Evolutionary conservation across 495 filamentous ascomycete genomes (phyloP).

Genomic region (Achaetomiella virescens): DNA sequence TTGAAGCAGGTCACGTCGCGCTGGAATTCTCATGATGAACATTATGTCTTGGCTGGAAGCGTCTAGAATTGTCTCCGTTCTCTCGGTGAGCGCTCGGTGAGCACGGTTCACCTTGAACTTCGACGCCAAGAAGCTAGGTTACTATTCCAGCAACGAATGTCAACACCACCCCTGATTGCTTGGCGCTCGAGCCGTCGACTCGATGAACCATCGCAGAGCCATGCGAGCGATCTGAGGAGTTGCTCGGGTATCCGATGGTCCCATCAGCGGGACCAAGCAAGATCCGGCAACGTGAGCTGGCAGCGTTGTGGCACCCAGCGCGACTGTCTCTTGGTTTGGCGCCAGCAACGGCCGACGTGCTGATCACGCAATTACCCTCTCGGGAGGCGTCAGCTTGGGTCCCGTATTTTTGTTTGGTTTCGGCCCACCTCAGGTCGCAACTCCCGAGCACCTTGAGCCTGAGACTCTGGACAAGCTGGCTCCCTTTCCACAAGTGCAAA

Average conservation of each 20-base stretch:
- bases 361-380: constrained; percentile 15
- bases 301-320: background rate
- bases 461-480: background rate
- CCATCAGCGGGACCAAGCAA: no score
- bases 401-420: background rate
- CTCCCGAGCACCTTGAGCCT: no score
- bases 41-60: constrained; percentile 8
- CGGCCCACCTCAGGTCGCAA: background rate
- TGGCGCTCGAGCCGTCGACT: background rate
- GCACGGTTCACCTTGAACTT: constrained; percentile 4
- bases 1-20: no score
- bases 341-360: constrained; percentile 8
- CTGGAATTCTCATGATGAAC: no score
- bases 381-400: constrained; percentile 4
- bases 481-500: no score
- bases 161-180: constrained; percentile 2
- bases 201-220: background rate
- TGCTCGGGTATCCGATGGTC: background rate
- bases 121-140: background rate
- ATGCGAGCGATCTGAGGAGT: background rate
- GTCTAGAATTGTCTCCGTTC: constrained; percentile 14
- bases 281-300: background rate
- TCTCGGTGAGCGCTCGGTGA: constrained; percentile 6
- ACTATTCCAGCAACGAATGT: constrained; percentile 1
- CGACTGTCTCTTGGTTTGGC: background rate